A percentile compares a stretch with the other conserved stretches of the same genome.
These are phyloP conservation scores for Amanita thiersii DNA, from an alignment of 768 basidiomycete genomes.

Conservation along the genomic window DNA sequence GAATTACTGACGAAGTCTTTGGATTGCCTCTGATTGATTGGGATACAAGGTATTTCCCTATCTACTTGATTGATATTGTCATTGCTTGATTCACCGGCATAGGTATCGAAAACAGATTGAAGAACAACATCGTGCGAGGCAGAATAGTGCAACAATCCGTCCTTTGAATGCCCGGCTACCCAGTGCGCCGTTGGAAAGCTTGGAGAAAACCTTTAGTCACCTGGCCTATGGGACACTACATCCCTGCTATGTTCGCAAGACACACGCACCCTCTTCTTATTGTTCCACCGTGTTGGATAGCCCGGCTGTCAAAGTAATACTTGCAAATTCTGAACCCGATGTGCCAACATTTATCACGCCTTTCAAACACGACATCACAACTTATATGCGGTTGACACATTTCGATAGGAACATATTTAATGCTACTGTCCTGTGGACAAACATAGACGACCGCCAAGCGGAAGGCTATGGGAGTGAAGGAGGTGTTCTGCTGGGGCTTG, in stretches of 20 bases:
- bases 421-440: constrained; percentile 27
- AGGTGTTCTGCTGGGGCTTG: constrained; percentile 26
- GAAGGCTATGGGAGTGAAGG: constrained; percentile 24
- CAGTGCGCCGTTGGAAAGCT: constrained; percentile 13
- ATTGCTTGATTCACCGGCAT: not conserved
- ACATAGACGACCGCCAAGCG: constrained; percentile 18
- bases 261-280: constrained; percentile 2
- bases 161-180: constrained; percentile 17
- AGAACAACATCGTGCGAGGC: constrained; percentile 12
- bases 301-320: constrained; percentile 21
- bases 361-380: no score
- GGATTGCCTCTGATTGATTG: constrained; percentile 26
- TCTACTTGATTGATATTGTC: not conserved
- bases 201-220: constrained; percentile 23
- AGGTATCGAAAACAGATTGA: constrained; percentile 21
- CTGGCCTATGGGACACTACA: constrained; percentile 25
- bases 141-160: constrained; percentile 17
- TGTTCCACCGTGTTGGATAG: constrained; percentile 18
- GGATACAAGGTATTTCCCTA: constrained; percentile 23
- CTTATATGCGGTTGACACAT: constrained; percentile 28
- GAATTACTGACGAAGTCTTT: constrained; percentile 28
- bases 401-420: constrained; percentile 33
- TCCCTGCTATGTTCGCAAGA: constrained; percentile 21
- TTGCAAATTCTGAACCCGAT: constrained; percentile 16
- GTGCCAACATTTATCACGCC: constrained; percentile 13